phyloP scores from a whole-genome alignment of 2,329 filamentous ascomycete genomes.

The Colletotrichum chrysophilum region DNA sequence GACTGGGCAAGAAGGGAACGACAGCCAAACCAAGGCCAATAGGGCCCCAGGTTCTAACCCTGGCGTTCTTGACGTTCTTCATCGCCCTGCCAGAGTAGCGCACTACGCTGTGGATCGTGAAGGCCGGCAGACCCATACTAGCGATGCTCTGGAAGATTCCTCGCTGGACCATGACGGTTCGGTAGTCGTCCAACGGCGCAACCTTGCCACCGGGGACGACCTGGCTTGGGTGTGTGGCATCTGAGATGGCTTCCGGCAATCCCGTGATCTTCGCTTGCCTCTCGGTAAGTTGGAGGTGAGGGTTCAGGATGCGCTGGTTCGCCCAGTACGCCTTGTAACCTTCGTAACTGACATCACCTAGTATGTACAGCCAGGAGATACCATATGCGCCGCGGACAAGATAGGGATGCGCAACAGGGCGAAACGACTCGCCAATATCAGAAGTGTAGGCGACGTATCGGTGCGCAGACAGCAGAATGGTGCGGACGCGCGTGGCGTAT shows the following conservation, averaged over 20 bases:
- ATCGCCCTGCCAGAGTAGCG: conserved; percentile 86
- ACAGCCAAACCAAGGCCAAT: conserved; percentile 82
- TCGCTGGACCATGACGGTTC: conserved; percentile 88
- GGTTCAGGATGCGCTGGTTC: conserved; percentile 79
- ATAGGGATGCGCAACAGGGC: conserved; percentile 86
- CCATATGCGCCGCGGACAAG: conserved; percentile 85
- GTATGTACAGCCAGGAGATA: conserved; percentile 89
- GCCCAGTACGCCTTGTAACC: conserved; percentile 93
- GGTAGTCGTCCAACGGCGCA: conserved; percentile 84
- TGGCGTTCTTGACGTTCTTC: conserved; percentile 79
- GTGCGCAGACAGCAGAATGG: conserved; percentile 87
- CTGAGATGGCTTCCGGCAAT: conserved; percentile 28
- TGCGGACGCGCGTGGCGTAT: conserved; percentile 85
- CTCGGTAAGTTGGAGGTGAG: conserved; percentile 61
- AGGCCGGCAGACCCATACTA: conserved; percentile 91
- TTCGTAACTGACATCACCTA: conserved; percentile 90
- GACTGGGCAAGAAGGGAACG: conserved; percentile 81
- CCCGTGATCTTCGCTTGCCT: conserved; percentile 55
- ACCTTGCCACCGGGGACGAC: conserved; percentile 44
- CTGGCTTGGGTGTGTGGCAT: conserved; percentile 4
- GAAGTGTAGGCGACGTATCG: conserved; percentile 97
- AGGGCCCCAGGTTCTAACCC: conserved; percentile 82
- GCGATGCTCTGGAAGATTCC: conserved; percentile 90
- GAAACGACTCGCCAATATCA: conserved; percentile 95
- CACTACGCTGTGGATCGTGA: conserved; percentile 93